These are phyloP conservation scores for Globisporangium echinulatum DNA, from an alignment of 352 stramenopile genomes.

Conservation along the genomic window DNA sequence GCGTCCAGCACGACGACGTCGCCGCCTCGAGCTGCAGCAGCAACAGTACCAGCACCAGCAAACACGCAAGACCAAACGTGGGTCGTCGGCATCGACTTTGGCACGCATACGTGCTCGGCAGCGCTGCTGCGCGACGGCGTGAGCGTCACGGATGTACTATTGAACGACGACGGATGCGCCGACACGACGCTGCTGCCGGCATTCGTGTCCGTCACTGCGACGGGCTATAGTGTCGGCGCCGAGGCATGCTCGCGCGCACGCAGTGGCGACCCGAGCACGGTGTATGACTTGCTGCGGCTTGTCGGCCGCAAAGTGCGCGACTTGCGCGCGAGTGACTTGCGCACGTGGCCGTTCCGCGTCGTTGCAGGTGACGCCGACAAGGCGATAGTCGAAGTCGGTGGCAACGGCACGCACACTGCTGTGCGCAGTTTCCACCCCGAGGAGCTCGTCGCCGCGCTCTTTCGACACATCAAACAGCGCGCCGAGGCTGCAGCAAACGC, in stretches of 20 bases:
- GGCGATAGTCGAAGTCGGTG: slow-evolving; percentile 21
- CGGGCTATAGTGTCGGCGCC: slow-evolving; percentile 1
- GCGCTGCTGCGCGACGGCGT: neutral
- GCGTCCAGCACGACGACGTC: neutral
- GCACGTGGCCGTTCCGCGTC: slow-evolving; percentile 30
- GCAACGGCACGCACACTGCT: neutral
- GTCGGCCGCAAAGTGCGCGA: slow-evolving; percentile 19
- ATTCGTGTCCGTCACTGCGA: slow-evolving; percentile 6
- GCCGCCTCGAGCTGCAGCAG: too few relatives aligned
- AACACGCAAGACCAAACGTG: neutral
- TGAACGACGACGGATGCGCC: neutral
- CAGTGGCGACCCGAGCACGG: slow-evolving; percentile 18
- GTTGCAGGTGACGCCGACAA: slow-evolving; percentile 21
- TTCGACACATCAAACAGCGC: slow-evolving; percentile 29
- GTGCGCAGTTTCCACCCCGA: slow-evolving; percentile 21
- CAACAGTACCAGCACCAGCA: too few relatives aligned
- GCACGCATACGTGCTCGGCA: slow-evolving; percentile 5
- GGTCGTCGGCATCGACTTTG: slow-evolving; percentile 10
- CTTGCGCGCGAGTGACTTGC: slow-evolving; percentile 10
- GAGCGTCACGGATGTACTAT: neutral
- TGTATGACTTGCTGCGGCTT: slow-evolving; percentile 24
- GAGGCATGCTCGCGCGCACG: slow-evolving; percentile 1
- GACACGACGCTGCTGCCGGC: neutral
- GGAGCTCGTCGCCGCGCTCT: slow-evolving; percentile 34
- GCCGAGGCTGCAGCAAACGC: slow-evolving; percentile 19